A percentile compares a stretch with the other conserved stretches of the same genome.
phyloP scores from a whole-genome alignment of 345 rosid species.

The Bruguiera gymnorhiza region DNA sequence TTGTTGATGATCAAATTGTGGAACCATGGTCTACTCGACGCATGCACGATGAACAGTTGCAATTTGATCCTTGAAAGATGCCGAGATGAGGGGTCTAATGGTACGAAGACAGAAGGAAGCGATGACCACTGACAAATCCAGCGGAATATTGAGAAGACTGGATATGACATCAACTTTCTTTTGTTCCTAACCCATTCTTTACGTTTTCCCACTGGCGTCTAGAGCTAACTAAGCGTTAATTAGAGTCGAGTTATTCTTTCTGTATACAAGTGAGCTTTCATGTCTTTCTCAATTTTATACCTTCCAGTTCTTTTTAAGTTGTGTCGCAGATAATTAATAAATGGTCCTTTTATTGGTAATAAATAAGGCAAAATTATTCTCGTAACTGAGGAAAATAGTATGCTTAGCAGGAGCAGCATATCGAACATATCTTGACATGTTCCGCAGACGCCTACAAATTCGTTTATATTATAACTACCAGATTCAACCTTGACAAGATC shows the following conservation, averaged over 20 bases:
- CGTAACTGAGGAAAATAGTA: conserved; percentile 1
- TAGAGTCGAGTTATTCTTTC: conserved; percentile 9
- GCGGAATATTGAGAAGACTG: not conserved
- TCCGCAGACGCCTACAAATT: too few species aligned
- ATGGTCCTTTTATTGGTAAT: not conserved
- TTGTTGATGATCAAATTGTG: conserved; percentile 90
- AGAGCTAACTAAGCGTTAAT: conserved; percentile 1
- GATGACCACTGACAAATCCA: not conserved
- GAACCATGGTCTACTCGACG: conserved; percentile 96
- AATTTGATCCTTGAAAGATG: conserved; percentile 54
- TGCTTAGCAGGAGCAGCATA: not conserved
- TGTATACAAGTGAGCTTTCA: not conserved
- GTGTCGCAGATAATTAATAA: too few species aligned
- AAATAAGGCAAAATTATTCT: not conserved
- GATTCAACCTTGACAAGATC: too few species aligned
- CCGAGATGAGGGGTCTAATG: conserved; percentile 12
- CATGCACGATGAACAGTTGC: conserved; percentile 83
- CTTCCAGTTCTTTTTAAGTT: too few species aligned
- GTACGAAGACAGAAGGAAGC: conserved; percentile 9
- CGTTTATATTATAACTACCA: too few species aligned
- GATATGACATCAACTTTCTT: not conserved
- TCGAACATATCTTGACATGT: too few species aligned
- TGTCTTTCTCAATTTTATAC: too few species aligned
- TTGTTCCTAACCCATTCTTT: conserved; percentile 22
- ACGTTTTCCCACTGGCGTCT: not conserved